These are phyloP conservation scores for Aspergillus sp. DNA, from an alignment of 2,329 filamentous ascomycete genomes.

Conservation along the genomic window DNA sequence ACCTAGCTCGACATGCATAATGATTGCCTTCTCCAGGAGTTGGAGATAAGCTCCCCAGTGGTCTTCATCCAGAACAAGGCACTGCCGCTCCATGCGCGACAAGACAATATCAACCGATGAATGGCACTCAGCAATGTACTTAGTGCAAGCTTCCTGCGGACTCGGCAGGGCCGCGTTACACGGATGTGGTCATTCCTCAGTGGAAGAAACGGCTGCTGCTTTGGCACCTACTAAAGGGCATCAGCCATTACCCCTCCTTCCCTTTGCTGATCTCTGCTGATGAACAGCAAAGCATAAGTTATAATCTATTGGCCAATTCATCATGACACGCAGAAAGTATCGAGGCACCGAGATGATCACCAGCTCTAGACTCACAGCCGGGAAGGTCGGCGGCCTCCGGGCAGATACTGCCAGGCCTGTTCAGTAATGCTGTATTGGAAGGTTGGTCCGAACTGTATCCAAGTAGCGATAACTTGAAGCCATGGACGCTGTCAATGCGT, in stretches of 20 bases:
- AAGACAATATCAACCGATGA: background rate
- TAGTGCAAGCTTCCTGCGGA: background rate
- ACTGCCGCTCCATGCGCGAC: background rate
- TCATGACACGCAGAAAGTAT: background rate
- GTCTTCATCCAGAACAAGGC: background rate
- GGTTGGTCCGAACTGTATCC: background rate
- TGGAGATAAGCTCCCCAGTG: background rate
- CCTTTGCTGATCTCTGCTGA: background rate
- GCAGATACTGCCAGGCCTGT: background rate
- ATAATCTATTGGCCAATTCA: background rate
- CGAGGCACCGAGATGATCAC: background rate
- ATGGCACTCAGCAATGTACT: background rate
- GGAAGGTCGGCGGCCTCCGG: no score
- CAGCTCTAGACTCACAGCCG: background rate
- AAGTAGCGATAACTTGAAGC: background rate
- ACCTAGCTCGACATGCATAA: background rate
- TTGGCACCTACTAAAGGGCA: background rate
- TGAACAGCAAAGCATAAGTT: constrained; percentile 5
- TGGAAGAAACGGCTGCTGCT: background rate
- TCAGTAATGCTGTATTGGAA: background rate
- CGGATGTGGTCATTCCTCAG: background rate
- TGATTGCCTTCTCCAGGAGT: background rate
- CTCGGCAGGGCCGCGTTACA: background rate
- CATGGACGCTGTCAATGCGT: background rate
- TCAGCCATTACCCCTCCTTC: background rate